phyloP scores from a whole-genome alignment of 2,329 filamentous ascomycete species.

The Fusarium torreyae region DNA sequence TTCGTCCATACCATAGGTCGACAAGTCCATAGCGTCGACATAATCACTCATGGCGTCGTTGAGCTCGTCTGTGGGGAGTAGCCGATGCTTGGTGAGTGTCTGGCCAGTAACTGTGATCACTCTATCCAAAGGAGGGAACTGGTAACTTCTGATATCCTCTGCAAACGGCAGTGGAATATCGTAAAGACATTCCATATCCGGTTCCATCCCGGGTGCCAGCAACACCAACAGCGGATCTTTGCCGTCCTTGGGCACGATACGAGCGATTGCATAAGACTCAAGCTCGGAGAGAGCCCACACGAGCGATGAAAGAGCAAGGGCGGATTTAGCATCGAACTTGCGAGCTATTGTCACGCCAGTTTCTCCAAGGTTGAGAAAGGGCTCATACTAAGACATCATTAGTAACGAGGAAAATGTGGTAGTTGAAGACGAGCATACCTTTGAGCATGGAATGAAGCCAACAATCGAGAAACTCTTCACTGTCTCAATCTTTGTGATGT shows the following conservation, averaged over 20 bases:
- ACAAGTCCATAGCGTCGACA: slow-evolving; percentile 93
- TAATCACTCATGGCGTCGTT: slow-evolving; percentile 89
- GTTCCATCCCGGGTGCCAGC: slow-evolving; percentile 84
- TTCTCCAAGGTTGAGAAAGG: slow-evolving; percentile 88
- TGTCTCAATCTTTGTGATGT: slow-evolving; percentile 90
- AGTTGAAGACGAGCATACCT: slow-evolving; percentile 62
- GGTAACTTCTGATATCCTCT: slow-evolving; percentile 91
- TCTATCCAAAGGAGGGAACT: slow-evolving; percentile 89
- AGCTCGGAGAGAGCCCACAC: slow-evolving; percentile 89
- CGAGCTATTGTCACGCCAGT: slow-evolving; percentile 83
- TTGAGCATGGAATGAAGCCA: slow-evolving; percentile 83
- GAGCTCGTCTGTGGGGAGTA: slow-evolving; percentile 83
- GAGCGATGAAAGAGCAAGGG: slow-evolving; percentile 88
- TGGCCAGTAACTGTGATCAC: slow-evolving; percentile 91
- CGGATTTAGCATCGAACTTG: slow-evolving; percentile 84
- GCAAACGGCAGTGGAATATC: slow-evolving; percentile 93
- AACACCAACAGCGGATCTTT: slow-evolving; percentile 84
- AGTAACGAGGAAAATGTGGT: slow-evolving; percentile 17
- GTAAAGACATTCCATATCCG: slow-evolving; percentile 86
- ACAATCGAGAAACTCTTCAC: slow-evolving; percentile 82
- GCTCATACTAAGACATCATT: slow-evolving; percentile 74
- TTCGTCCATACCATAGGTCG: slow-evolving; percentile 78
- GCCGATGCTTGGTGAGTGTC: slow-evolving; percentile 83
- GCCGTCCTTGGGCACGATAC: slow-evolving; percentile 87
- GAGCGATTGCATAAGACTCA: slow-evolving; percentile 87